A percentile compares a stretch with the other conserved stretches of the same genome.
Conservation (phyloP, 805 yeast species). For the Vanderwaltozyma polyspora region DNA sequence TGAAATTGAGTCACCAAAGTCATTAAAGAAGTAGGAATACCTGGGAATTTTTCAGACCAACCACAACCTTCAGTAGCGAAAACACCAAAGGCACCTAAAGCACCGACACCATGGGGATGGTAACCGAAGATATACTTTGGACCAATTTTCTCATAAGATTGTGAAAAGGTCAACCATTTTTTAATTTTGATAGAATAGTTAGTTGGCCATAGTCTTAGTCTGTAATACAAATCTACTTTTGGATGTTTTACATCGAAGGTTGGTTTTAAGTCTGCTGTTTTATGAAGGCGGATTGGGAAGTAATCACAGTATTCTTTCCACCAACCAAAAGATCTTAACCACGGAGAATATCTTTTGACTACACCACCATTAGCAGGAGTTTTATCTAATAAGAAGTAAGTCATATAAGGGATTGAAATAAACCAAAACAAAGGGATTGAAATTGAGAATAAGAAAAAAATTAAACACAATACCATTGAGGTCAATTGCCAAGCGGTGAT, state of each 20-base stretch:
- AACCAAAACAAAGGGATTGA: constrained; percentile 61
- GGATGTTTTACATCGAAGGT: constrained; percentile 33
- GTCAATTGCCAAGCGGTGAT: constrained; percentile 66
- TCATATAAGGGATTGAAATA: constrained; percentile 48
- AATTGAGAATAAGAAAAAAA: constrained; percentile 45
- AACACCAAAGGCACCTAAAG: constrained; percentile 81
- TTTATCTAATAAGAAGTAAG: constrained; percentile 47
- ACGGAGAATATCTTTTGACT: constrained; percentile 41
- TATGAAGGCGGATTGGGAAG: constrained; percentile 68
- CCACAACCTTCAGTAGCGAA: constrained; percentile 74
- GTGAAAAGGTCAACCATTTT: constrained; percentile 1
- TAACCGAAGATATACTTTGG: constrained; percentile 82
- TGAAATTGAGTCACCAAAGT: constrained; percentile 77
- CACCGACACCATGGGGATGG: constrained; percentile 94
- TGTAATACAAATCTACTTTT: constrained; percentile 7
- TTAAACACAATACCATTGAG: constrained; percentile 42
- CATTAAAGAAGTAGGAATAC: constrained; percentile 65
- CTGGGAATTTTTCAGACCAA: constrained; percentile 64
- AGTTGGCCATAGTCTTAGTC: constrained; percentile 16
- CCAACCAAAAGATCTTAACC: constrained; percentile 43
- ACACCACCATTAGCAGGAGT: constrained; percentile 70
- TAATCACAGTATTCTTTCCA: constrained; percentile 70
- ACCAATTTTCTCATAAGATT: constrained; percentile 34
- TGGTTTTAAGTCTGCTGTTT: constrained; percentile 60
- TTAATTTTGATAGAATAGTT: constrained; percentile 7